phyloP scores from a whole-genome alignment of 495 filamentous ascomycete genomes.

The Lasiosphaeriaceae sp. region DNA sequence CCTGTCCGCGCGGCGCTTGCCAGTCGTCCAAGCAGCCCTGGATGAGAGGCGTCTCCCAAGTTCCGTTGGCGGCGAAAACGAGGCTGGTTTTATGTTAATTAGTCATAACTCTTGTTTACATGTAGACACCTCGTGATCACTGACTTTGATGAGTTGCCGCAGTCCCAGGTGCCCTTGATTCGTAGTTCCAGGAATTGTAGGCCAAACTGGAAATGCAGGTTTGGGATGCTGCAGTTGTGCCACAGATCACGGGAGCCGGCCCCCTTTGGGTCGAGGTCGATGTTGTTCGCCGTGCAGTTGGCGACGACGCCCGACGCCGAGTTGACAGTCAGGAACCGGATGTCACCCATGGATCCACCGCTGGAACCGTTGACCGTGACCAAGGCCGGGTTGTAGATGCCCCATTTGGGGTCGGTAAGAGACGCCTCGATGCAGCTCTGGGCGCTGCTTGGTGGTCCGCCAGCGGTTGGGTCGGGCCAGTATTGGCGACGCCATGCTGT shows the following conservation, averaged over 20 bases:
- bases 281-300: conserved; percentile 18
- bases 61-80: conserved; percentile 11
- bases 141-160: conserved; percentile 8
- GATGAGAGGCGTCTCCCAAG: conserved; percentile 17
- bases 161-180: conserved; percentile 17
- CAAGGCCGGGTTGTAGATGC: conserved; percentile 19
- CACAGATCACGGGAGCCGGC: conserved; percentile 5
- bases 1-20: conserved; percentile 14
- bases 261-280: conserved; percentile 15
- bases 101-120: not conserved
- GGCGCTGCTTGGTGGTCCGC: not conserved
- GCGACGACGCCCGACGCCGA: conserved; percentile 17
- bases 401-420: conserved; percentile 14
- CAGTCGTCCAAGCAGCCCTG: conserved; percentile 19
- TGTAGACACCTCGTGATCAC: not conserved
- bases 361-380: conserved; percentile 15
- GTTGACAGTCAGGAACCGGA: conserved; percentile 22
- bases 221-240: conserved; percentile 21
- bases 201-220: conserved; percentile 20
- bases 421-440: conserved; percentile 22
- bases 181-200: conserved; percentile 12
- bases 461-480: conserved; percentile 7
- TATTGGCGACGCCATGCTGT: conserved; percentile 11
- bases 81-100: conserved; percentile 6
- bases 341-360: conserved; percentile 22